Evolutionary conservation across 2,329 filamentous ascomycete genomes (phyloP).

Genomic region (Aspergillus felis): DNA sequence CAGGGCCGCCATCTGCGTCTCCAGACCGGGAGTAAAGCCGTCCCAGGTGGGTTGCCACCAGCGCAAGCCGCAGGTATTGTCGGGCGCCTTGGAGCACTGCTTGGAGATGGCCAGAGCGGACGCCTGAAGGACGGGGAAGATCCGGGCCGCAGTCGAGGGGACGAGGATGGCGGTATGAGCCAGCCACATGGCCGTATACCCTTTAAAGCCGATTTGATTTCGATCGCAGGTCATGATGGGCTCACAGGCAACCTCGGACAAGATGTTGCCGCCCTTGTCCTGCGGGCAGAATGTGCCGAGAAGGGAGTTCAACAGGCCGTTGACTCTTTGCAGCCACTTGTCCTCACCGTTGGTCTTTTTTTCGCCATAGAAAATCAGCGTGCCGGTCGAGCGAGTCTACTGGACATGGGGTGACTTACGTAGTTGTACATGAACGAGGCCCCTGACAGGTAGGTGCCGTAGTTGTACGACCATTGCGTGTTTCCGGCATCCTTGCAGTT

Average conservation of each 20-base stretch:
- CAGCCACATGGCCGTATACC: constrained; percentile 63
- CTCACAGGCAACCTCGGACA: constrained; percentile 65
- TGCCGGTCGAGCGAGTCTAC: not conserved
- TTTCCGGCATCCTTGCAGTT: constrained; percentile 62
- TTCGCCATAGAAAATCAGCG: not conserved
- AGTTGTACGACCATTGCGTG: constrained; percentile 63
- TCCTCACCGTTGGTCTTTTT: constrained; percentile 44
- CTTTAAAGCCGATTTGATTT: constrained; percentile 69
- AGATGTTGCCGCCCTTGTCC: constrained; percentile 45
- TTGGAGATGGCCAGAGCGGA: constrained; percentile 57
- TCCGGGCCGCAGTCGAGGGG: constrained; percentile 50
- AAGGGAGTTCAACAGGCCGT: constrained; percentile 49
- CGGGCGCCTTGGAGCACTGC: constrained; percentile 56
- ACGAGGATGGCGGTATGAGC: constrained; percentile 56
- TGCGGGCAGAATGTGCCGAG: constrained; percentile 48
- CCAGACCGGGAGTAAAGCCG: constrained; percentile 52
- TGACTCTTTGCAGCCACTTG: constrained; percentile 53
- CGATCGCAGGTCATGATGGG: constrained; percentile 55
- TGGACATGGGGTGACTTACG: constrained; percentile 26
- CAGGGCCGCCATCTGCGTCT: constrained; percentile 64
- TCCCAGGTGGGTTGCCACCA: constrained; percentile 54
- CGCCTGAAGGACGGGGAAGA: constrained; percentile 53
- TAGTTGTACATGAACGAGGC: constrained; percentile 64
- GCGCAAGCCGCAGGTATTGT: constrained; percentile 58
- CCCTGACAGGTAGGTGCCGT: constrained; percentile 55